phyloP scores from a whole-genome alignment of 73 alveolate species.

The Durusdinium trenchii region DNA sequence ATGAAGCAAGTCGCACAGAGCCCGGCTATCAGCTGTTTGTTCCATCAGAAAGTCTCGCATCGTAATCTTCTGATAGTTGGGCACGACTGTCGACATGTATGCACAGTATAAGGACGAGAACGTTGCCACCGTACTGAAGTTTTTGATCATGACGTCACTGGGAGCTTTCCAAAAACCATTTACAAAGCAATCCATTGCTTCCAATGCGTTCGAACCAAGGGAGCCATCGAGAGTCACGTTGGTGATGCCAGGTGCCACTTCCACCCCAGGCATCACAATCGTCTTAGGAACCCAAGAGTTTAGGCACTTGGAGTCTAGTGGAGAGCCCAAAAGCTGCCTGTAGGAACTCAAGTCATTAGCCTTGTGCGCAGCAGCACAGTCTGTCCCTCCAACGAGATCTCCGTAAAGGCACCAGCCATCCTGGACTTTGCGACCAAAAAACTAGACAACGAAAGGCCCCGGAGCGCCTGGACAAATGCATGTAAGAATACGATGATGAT shows the following conservation, averaged over 20 bases:
- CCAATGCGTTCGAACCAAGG: background rate
- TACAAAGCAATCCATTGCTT: background rate
- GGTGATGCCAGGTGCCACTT: background rate
- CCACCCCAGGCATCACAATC: background rate
- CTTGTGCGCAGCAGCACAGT: background rate
- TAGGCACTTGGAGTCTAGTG: background rate
- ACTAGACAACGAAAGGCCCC: background rate
- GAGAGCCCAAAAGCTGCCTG: background rate
- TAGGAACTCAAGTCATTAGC: background rate
- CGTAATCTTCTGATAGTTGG: background rate
- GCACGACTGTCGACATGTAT: background rate
- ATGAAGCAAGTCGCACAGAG: background rate
- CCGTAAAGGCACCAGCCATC: background rate
- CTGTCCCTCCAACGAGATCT: background rate
- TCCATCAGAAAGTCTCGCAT: background rate
- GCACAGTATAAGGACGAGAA: background rate
- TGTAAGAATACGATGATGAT: no score
- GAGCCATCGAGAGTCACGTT: background rate
- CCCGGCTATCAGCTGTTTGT: background rate
- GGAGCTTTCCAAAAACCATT: background rate
- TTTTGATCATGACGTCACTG: background rate
- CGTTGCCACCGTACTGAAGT: background rate
- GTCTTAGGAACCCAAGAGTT: background rate
- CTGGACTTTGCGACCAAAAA: background rate
- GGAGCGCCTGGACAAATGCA: background rate